A percentile compares a stretch with the other conserved stretches of the same genome.
Evolutionary conservation across 2,329 filamentous ascomycete species (phyloP).

Genomic region (Alternaria angustiovoidea): DNA sequence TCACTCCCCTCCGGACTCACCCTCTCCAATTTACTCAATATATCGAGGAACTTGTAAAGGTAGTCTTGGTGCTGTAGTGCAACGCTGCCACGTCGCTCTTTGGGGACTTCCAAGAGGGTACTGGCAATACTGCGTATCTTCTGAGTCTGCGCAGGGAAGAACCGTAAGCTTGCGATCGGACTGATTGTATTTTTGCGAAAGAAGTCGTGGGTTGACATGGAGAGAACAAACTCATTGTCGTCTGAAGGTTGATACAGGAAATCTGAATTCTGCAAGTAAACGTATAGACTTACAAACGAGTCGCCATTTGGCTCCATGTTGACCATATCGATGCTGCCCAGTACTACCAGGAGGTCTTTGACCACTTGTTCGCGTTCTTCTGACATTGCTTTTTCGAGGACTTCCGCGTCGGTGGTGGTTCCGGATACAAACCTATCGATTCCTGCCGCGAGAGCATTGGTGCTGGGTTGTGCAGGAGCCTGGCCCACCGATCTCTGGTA

Average conservation of each 20-base stretch:
- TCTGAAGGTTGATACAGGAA: conserved; percentile 14
- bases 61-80: conserved; percentile 73
- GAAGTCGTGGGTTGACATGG: conserved; percentile 16
- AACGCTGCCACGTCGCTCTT: conserved; percentile 60
- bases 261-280: conserved; percentile 24
- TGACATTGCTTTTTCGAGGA: conserved; percentile 70
- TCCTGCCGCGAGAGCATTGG: conserved; percentile 34
- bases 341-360: conserved; percentile 76
- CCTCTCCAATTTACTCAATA: conserved; percentile 77
- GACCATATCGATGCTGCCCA: conserved; percentile 80
- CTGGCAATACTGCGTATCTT: conserved; percentile 87
- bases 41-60: conserved; percentile 74
- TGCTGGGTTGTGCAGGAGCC: conserved; percentile 50
- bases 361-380: conserved; percentile 83
- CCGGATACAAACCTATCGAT: conserved; percentile 39
- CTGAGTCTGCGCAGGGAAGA: conserved; percentile 63
- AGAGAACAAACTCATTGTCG: conserved; percentile 6
- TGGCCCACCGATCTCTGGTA: conserved; percentile 58
- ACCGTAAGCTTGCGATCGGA: conserved; percentile 38
- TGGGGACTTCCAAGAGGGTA: conserved; percentile 73
- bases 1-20: conserved; percentile 56
- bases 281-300: conserved; percentile 63
- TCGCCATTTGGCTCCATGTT: conserved; percentile 80
- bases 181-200: conserved; percentile 16
- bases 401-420: conserved; percentile 43